Conservation (phyloP, 306 rosid genomes). For the Crotalaria pallida region DNA sequence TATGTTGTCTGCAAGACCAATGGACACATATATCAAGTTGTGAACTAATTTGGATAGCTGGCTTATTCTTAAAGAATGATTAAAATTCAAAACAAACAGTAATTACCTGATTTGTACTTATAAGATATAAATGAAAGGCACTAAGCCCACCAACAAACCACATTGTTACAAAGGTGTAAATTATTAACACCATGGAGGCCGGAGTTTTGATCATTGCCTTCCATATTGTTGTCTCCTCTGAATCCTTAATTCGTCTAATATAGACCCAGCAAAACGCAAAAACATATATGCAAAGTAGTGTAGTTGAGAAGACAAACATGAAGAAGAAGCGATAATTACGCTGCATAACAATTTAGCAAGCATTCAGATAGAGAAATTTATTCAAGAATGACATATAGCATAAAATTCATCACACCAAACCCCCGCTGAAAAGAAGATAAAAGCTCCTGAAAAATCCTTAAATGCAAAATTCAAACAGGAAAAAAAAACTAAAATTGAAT, state of each 20-base stretch:
- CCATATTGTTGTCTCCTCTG: constrained; percentile 54
- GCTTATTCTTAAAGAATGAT: neutral
- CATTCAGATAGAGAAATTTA: too few relatives aligned
- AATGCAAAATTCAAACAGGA: too few relatives aligned
- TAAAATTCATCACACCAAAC: too few relatives aligned
- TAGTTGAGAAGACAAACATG: constrained; percentile 52
- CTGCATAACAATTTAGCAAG: constrained; percentile 28
- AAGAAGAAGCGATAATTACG: constrained; percentile 72
- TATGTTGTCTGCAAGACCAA: constrained; percentile 61
- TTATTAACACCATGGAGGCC: constrained; percentile 54
- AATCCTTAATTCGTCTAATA: constrained; percentile 44
- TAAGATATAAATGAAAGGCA: constrained; percentile 60
- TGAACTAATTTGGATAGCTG: neutral
- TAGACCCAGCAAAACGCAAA: constrained; percentile 79
- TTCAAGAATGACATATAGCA: too few relatives aligned
- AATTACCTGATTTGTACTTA: constrained; percentile 63
- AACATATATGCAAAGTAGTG: constrained; percentile 57
- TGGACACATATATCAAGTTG: neutral
- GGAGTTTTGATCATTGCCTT: constrained; percentile 68
- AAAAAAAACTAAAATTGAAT: too few relatives aligned
- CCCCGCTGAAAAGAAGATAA: too few relatives aligned
- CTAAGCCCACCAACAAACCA: constrained; percentile 81
- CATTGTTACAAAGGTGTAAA: constrained; percentile 43
- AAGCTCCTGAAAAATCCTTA: too few relatives aligned
- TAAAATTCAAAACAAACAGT: neutral